Percentiles rank a stretch among this genome's conserved stretches.
These are phyloP conservation scores for Viridothelium virens DNA, from an alignment of 495 filamentous ascomycete genomes.

Conservation along the genomic window DNA sequence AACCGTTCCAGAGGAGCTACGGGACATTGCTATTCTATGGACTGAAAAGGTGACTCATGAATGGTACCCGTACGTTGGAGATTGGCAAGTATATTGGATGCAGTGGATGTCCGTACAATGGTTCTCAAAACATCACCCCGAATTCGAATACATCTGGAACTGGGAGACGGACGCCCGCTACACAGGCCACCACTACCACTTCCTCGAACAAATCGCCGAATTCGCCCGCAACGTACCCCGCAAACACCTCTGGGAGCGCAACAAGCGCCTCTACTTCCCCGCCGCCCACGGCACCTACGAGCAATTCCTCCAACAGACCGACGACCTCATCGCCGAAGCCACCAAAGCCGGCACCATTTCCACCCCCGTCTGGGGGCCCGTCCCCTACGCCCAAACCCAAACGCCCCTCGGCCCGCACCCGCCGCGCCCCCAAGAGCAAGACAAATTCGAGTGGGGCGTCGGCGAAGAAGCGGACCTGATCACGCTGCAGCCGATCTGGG, in stretches of 20 bases:
- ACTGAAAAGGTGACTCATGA: conserved; percentile 49
- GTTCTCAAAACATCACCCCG: conserved; percentile 59
- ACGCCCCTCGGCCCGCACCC: conserved; percentile 53
- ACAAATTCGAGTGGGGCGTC: conserved; percentile 64
- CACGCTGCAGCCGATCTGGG: conserved; percentile 61
- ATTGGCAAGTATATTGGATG: conserved; percentile 39
- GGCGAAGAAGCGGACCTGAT: conserved; percentile 72
- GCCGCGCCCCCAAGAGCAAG: conserved; percentile 44
- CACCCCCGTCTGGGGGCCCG: conserved; percentile 56
- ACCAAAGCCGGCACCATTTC: conserved; percentile 29
- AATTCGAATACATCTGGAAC: conserved; percentile 72
- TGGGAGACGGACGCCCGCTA: conserved; percentile 67
- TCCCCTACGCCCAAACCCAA: conserved; percentile 42
- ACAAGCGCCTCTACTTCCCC: conserved; percentile 63
- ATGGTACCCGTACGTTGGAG: conserved; percentile 49
- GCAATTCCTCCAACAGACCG: conserved; percentile 43
- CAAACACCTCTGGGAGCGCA: conserved; percentile 66
- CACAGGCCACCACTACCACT: conserved; percentile 63
- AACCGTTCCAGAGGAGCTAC: conserved; percentile 57
- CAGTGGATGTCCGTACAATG: conserved; percentile 56
- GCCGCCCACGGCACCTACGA: conserved; percentile 55
- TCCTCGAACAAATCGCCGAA: conserved; percentile 50
- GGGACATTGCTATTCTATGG: conserved; percentile 60
- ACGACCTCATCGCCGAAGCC: conserved; percentile 30
- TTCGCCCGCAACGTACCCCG: conserved; percentile 59